phyloP scores from a whole-genome alignment of 331 rosid species.

The Saraca asoca region DNA sequence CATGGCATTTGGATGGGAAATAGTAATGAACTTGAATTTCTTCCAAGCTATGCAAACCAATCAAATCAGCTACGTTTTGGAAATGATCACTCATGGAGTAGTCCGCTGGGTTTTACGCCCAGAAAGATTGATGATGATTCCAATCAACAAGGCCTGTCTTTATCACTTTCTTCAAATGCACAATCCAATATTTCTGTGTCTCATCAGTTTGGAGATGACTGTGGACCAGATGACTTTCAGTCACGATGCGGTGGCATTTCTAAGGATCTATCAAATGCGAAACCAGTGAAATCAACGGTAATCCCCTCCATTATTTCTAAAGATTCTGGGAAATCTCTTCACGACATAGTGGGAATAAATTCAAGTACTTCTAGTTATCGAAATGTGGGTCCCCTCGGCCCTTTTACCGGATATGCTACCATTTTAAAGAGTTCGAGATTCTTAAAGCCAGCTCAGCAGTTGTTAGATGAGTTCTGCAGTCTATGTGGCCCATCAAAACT shows the following conservation, averaged over 20 bases:
- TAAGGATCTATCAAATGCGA: slow-evolving; percentile 32
- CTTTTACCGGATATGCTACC: slow-evolving; percentile 91
- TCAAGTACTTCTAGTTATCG: slow-evolving; percentile 39
- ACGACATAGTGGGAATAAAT: slow-evolving; percentile 52
- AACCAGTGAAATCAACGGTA: slow-evolving; percentile 33
- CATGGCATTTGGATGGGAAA: slow-evolving; percentile 44
- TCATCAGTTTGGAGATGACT: slow-evolving; percentile 37
- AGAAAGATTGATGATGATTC: slow-evolving; percentile 43
- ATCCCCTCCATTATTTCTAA: slow-evolving; percentile 52
- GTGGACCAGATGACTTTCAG: slow-evolving; percentile 40
- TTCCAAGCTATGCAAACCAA: slow-evolving; percentile 50
- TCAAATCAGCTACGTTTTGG: slow-evolving; percentile 41
- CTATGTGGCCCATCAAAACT: slow-evolving; percentile 34
- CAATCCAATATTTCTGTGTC: slow-evolving; percentile 43
- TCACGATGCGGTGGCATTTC: slow-evolving; percentile 6
- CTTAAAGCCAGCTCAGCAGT: slow-evolving; percentile 69
- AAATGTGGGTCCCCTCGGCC: slow-evolving; percentile 87
- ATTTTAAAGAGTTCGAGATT: slow-evolving; percentile 80
- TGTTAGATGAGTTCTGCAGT: slow-evolving; percentile 66
- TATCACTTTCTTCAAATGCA: slow-evolving; percentile 80
- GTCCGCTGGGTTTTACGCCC: slow-evolving; percentile 33
- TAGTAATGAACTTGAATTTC: slow-evolving; percentile 46
- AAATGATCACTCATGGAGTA: slow-evolving; percentile 29
- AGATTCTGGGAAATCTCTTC: slow-evolving; percentile 56
- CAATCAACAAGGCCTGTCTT: slow-evolving; percentile 69